Percentiles rank a stretch among this genome's conserved stretches.
Conservation (phyloP, 1,284 basidiomycete species). For the Sporisorium graminicola region DNA sequence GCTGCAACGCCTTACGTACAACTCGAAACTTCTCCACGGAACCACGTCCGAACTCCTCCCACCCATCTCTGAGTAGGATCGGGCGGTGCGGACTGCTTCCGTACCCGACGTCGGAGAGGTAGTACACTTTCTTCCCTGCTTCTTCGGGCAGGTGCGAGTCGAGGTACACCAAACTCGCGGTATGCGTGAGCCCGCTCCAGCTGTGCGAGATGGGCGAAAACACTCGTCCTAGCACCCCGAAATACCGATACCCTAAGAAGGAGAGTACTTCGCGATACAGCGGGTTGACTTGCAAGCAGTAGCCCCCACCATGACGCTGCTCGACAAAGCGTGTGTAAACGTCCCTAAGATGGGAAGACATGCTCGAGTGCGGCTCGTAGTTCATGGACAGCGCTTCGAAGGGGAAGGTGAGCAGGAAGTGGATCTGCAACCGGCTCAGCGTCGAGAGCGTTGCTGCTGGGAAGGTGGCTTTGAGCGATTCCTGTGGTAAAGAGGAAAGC, state of each 20-base stretch:
- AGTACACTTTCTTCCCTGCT: constrained; percentile 16
- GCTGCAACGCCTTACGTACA: constrained; percentile 6
- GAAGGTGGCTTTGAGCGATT: background rate
- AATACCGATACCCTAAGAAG: constrained; percentile 18
- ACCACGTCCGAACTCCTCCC: constrained; percentile 29
- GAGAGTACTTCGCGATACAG: constrained; percentile 37
- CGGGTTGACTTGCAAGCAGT: constrained; percentile 48
- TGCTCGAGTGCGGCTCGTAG: constrained; percentile 30
- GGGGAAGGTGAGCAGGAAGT: constrained; percentile 40
- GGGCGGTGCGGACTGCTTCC: constrained; percentile 34
- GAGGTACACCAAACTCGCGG: constrained; percentile 33
- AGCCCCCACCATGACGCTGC: constrained; percentile 25
- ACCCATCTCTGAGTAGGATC: constrained; percentile 29
- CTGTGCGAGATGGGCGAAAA: background rate
- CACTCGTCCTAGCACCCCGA: constrained; percentile 37
- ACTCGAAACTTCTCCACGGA: constrained; percentile 16
- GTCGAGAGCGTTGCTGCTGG: constrained; percentile 29
- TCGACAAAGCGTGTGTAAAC: constrained; percentile 26
- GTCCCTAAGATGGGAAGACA: constrained; percentile 13
- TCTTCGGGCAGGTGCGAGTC: constrained; percentile 18
- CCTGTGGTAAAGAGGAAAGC: background rate
- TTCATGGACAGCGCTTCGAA: constrained; percentile 49
- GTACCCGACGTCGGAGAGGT: constrained; percentile 42
- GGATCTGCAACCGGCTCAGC: constrained; percentile 30
- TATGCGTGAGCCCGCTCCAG: constrained; percentile 35